Evolutionary conservation across 2,329 filamentous ascomycete species (phyloP).

Genomic region (Clonostachys rhizophaga): DNA sequence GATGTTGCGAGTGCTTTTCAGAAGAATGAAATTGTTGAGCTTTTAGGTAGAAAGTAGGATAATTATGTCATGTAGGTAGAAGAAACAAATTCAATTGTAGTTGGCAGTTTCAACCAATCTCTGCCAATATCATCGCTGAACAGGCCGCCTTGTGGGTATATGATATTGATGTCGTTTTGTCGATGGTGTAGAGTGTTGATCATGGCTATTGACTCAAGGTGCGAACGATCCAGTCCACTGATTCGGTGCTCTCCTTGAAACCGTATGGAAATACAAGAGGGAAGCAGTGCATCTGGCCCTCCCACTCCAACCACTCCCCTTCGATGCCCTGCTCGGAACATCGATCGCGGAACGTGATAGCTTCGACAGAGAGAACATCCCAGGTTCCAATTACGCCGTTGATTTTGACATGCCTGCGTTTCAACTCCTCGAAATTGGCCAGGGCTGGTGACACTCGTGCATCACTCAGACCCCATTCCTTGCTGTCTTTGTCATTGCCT

Average conservation of each 20-base stretch:
- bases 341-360: constrained; percentile 37
- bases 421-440: constrained; percentile 26
- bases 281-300: constrained; percentile 57
- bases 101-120: too few species aligned
- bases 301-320: constrained; percentile 55
- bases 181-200: too few species aligned
- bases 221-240: constrained; percentile 25
- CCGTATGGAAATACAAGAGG: constrained; percentile 42
- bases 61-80: too few species aligned
- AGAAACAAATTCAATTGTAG: too few species aligned
- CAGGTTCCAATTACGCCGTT: constrained; percentile 46
- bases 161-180: too few species aligned
- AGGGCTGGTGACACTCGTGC: constrained; percentile 42
- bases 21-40: too few species aligned
- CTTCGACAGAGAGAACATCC: constrained; percentile 50
- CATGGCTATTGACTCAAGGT: too few species aligned
- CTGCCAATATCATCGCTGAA: too few species aligned
- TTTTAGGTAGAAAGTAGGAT: too few species aligned
- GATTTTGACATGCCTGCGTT: constrained; percentile 31
- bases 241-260: constrained; percentile 38
- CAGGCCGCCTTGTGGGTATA: too few species aligned
- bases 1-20: too few species aligned
- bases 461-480: constrained; percentile 22
- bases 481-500: not conserved
- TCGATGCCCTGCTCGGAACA: constrained; percentile 33